Conservation (phyloP, 2,329 filamentous ascomycete genomes). For the Sordariomycetes sp. region DNA sequence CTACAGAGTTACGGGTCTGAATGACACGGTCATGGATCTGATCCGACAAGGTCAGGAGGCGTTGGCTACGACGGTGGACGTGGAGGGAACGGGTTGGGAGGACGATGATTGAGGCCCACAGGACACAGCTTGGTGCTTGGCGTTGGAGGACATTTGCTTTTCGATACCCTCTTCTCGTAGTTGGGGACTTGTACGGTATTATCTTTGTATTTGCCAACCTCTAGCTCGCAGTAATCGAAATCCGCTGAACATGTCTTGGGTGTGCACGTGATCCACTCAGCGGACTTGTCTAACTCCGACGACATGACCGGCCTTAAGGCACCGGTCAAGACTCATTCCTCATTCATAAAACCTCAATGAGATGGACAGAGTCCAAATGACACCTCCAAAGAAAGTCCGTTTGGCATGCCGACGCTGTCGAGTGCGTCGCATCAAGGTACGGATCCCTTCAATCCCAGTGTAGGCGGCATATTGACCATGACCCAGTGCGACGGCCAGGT, state of each 20-base stretch:
- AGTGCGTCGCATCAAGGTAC: slow-evolving; percentile 24
- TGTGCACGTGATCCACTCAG: no score
- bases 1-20: slow-evolving; percentile 69
- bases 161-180: neutral
- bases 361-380: neutral
- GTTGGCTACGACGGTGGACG: slow-evolving; percentile 63
- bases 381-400: slow-evolving; percentile 23
- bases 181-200: no score
- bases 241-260: no score
- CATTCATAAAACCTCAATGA: neutral
- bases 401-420: slow-evolving; percentile 26
- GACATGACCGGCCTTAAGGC: neutral
- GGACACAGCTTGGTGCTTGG: no score
- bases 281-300: neutral
- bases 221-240: no score
- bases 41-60: slow-evolving; percentile 84
- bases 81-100: slow-evolving; percentile 36
- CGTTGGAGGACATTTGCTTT: neutral
- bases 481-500: slow-evolving; percentile 24
- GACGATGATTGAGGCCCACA: slow-evolving; percentile 30
- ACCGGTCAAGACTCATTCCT: neutral
- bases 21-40: slow-evolving; percentile 72
- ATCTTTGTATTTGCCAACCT: no score
- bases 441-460: neutral
- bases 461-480: neutral